Base-by-base conservation (phyloP, 1,284 basidiomycete species). In the Apiotrichum akiyoshidainum region DNA sequence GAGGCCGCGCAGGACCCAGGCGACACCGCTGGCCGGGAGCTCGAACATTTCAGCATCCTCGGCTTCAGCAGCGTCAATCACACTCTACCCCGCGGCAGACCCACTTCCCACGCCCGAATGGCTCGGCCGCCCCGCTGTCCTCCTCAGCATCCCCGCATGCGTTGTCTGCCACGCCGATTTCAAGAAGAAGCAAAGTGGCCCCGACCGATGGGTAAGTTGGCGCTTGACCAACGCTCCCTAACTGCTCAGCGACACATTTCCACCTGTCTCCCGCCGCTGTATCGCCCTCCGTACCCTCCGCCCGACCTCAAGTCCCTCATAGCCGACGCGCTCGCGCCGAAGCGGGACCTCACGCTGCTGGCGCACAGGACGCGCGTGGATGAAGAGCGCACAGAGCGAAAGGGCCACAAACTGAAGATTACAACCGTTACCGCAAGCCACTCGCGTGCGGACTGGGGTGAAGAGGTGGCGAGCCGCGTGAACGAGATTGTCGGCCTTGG, bases 161-260 rank as follows among this genome's bases (percentile, higher is more conserved):
- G 67, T 65, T 11, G 61, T 76, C 4, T 76, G 74, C 51, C 66
- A 65, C 21, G 52, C 49, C 9, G 41, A 61, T 4, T 70, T 64
- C 39, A 72, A 69, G 57, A 68, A 70, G 59, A 58, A 37, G 16
- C 65, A 75, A n/a, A 70, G 63, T 22, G 74, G 74, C 7, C 60
- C 65, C 7, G 64, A 65, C 1, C 58, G 69, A 65, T 76, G 74
- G 74, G 74, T 75, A 46, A 53, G 73, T 66, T n/a, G 0, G 1
- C 19, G n/a, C 17, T n/a, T 10, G n/a, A 12, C 8, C 5, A 22
- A n/a, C 10, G 37, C 2, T 11, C 10, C 8, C 47, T 49, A n/a
- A 49, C 34, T 10, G 5, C 33, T 12, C 56, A 76, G 74, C 48
- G 65, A 41, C 74, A 76, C 52, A 70, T 73, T 17, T 70, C 73